Conservation (phyloP, 176 grass and related monocot genomes). For the Triticum monococcum region DNA sequence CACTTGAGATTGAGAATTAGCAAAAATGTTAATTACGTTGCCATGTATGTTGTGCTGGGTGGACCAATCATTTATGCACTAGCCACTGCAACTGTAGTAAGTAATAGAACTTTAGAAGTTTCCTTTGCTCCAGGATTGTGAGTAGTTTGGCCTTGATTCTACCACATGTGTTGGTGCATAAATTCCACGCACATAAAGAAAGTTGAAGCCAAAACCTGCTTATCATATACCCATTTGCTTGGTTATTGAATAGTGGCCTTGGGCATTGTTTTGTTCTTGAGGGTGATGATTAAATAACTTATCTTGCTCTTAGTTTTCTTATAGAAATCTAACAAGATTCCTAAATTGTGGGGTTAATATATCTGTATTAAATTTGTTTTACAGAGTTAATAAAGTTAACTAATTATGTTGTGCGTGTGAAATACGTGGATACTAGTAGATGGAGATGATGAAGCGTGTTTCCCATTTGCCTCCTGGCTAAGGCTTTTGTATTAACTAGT, state of each 20-base stretch:
- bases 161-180: conserved; percentile 18
- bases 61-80: not conserved
- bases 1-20: not conserved
- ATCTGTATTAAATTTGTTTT: too few relatives aligned
- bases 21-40: not conserved
- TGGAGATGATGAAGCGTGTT: not conserved
- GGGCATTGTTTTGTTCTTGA: too few relatives aligned
- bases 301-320: too few relatives aligned
- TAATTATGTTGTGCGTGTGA: too few relatives aligned
- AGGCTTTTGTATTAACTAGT: not conserved
- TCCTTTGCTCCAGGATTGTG: not conserved
- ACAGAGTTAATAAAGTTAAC: too few relatives aligned
- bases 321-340: too few relatives aligned
- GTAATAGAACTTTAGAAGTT: not conserved
- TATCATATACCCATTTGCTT: not conserved
- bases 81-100: not conserved
- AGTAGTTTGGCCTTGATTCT: conserved; percentile 20
- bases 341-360: too few relatives aligned
- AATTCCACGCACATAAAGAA: not conserved
- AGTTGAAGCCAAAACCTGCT: not conserved
- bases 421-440: too few relatives aligned
- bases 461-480: not conserved
- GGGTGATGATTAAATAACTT: too few relatives aligned
- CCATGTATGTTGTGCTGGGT: not conserved
- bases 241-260: too few relatives aligned